Evolutionary conservation across 495 filamentous ascomycete species (phyloP), one percentile per base, ranked within the genome.

Genomic region (Hyaloscypha hepaticicola): DNA sequence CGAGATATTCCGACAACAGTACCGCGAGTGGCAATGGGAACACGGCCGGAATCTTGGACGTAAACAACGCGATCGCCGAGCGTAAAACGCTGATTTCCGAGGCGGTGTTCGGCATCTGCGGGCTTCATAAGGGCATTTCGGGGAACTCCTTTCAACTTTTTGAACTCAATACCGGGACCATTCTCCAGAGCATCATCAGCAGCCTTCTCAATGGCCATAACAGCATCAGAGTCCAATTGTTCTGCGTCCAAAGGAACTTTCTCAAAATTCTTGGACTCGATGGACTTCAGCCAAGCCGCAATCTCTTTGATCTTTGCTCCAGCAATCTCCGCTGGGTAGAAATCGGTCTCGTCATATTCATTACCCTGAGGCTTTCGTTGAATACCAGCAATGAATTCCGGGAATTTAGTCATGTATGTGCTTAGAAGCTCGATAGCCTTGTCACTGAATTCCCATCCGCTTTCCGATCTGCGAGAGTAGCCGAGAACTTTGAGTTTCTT

Each of bases 401-500:
- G 96, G 76, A 99, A 99, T 29, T 83, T 88, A 58, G 86, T 86
- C 89, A 97, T 97, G 76, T 98, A 99, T 59, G 93, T 83, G 53
- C 82, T 79, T 7, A 99, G 81, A 63, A 99, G 77, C 5, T 85
- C 80, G 52, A 96, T 80, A 9, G 96, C 92, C 69, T 93, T 92
- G 60, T 84, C 81, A 70, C 92, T 96, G 72, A 95, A 98, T 75
- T 98, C 96, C 96, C 96, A 99, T 9, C 96, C 96, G 16, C 82
- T 87, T 14, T 85, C 80, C 21, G 86, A 86, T 55, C 90, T 90
- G 64, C 92, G 91, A 21, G 94, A 96, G 73, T 97, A 99, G 5
- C 96, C 96, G 19, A 98, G 81, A 5, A 99, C 96, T 75, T 99
- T 99, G 61, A 92, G 85, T 77, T 97, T 96, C 76, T 88, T 92